Evolutionary conservation across 2,329 filamentous ascomycete genomes (phyloP), one percentile per base, ranked within the genome.

Genomic region (Rutstroemia sp.): DNA sequence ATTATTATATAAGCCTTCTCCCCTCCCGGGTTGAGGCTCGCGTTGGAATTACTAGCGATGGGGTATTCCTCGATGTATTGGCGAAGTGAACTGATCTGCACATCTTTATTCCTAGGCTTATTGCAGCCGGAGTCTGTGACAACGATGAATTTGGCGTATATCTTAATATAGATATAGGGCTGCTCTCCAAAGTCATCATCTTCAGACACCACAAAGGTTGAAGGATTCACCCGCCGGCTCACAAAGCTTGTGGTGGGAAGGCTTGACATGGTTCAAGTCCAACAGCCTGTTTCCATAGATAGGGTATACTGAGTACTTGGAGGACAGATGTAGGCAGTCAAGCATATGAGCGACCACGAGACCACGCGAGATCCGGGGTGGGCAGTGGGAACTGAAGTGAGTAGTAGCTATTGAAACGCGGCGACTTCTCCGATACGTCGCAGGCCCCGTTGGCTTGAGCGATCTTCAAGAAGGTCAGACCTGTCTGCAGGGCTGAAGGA

Each of bases 111-210:
- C 12, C 62, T 62, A 17, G 73, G 67, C 19, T 68, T 67, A 54
- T 75, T 71, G 62, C 73, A 76, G n/a, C 75, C 75, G 3, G 75
- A 76, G 56, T 78, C 75, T 14, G 72, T 71, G 2, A 77, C 61
- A 2, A 77, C 63, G 12, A 77, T 50, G 23, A 72, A 57, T 0
- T 67, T 58, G 4, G 68, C 66, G 57, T 71, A 73, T 2, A 75
- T 40, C 58, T 77, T 77, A 49, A 69, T 71, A 58, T 76, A 78
- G n/a, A 78, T 75, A 57, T 73, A 67, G 2, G 75, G 76, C 38
- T 70, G 67, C 59, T 77, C 75, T 49, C 60, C 59, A 59, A 69
- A 77, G 27, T 64, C 65, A 62, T 78, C 75, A 56, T 74, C 68
- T 61, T 78, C 75, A 16, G 69, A 63, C 21, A 78, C 67, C 8